These are phyloP conservation scores for Aspergillus incahuasiensis DNA, from an alignment of 495 filamentous ascomycete genomes.

Conservation along the genomic window DNA sequence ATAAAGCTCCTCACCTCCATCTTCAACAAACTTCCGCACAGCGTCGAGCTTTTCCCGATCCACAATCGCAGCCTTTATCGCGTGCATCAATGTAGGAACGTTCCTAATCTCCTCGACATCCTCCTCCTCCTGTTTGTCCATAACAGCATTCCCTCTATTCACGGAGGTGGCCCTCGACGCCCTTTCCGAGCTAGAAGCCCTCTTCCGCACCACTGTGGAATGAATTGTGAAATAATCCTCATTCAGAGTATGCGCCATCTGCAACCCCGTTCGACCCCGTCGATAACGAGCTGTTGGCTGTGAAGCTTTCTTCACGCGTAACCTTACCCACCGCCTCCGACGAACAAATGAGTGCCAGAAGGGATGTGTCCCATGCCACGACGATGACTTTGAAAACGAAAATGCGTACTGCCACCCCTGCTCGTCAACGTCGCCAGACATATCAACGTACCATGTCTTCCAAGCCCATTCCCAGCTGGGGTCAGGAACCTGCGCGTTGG, in stretches of 20 bases:
- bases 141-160: constrained; percentile 28
- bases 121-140: constrained; percentile 36
- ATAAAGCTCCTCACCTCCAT: constrained; percentile 72
- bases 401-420: constrained; percentile 96
- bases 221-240: constrained; percentile 88
- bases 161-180: constrained; percentile 28
- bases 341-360: constrained; percentile 94
- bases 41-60: constrained; percentile 88
- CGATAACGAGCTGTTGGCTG: constrained; percentile 16
- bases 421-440: constrained; percentile 80
- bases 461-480: constrained; percentile 96
- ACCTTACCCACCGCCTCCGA: constrained; percentile 80
- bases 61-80: constrained; percentile 63
- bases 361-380: constrained; percentile 86
- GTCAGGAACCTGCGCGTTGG: constrained; percentile 88
- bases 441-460: constrained; percentile 91
- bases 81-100: constrained; percentile 58
- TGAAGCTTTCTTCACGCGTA: constrained; percentile 58
- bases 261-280: constrained; percentile 28
- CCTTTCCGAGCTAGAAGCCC: constrained; percentile 34
- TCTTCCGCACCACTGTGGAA: constrained; percentile 31
- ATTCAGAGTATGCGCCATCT: constrained; percentile 60
- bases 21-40: constrained; percentile 70
- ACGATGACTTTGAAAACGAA: constrained; percentile 65
- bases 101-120: constrained; percentile 56